Evolutionary conservation across 257 asterid species (phyloP).

Genomic region (Nicotiana tomentosiformis): DNA sequence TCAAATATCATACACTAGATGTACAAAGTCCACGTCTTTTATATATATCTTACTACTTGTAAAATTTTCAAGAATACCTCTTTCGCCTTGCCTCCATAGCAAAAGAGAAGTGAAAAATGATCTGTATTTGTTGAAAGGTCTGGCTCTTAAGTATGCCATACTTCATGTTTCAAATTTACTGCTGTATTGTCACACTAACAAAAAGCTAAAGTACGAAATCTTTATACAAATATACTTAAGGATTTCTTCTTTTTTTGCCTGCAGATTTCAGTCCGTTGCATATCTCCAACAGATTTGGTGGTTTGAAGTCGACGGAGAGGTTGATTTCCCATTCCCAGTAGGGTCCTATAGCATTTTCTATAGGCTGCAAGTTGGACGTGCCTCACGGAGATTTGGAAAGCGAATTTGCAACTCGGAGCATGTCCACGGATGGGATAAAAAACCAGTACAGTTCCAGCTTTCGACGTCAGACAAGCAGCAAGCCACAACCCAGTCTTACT

Average conservation of each 20-base stretch:
- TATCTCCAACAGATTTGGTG: conserved; percentile 98
- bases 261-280: conserved; percentile 63
- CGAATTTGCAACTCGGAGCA: conserved; percentile 65
- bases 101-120: background rate
- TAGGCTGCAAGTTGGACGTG: conserved; percentile 70
- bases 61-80: background rate
- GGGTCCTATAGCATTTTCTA: conserved; percentile 78
- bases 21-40: background rate
- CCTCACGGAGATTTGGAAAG: conserved; percentile 56
- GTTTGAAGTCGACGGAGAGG: conserved; percentile 83
- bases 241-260: background rate
- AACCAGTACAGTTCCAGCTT: conserved; percentile 72
- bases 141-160: background rate
- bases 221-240: background rate
- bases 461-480: conserved; percentile 77
- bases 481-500: conserved; percentile 61
- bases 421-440: conserved; percentile 88
- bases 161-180: background rate
- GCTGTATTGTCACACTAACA: background rate
- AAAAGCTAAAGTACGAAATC: background rate
- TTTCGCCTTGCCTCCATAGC: background rate
- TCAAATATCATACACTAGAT: background rate
- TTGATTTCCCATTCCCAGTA: conserved; percentile 82
- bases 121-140: background rate
- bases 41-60: background rate